Evolutionary conservation across 192 early-diverging fungal species (phyloP), one percentile per base, ranked within the genome.

Genomic region (Phlyctochytrium bullatum): DNA sequence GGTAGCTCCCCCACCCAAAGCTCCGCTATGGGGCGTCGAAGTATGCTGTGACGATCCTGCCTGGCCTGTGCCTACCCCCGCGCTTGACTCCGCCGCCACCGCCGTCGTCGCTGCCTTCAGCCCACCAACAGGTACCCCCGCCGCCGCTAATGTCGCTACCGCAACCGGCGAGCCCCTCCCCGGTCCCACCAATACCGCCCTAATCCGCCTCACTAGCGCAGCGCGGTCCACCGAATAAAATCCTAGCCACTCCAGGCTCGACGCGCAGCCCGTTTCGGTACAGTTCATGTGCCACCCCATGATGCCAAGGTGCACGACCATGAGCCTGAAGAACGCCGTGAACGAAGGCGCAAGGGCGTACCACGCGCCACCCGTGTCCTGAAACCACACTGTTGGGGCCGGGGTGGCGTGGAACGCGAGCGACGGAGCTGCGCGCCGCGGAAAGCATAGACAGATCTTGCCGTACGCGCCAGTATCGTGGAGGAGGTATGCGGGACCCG

Each of bases 261-360:
- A 35, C 34, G 58, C 57, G 2, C 34, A 56, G 2, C 70, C 70
- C 16, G 52, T 12, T 25, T 72, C 70, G n/a, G 70, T 72, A 17
- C n/a, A 61, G 23, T 62, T 10, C 14, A 66, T 14, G 1, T 69
- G 74, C 78, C 78, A 79, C 4, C 78, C 78, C n/a, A 31, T n/a
- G 16, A 76, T 61, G 1, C 78, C 74, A 0, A 79, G 61, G 36
- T 79, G 70, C 33, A 29, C 2, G n/a, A 72, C 60, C 56, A 64
- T 68, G 0, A 80, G 51, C 31, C 75, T 60, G 30, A 71, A 65
- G 34, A 66, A 80, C 2, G 56, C 69, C 47, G 65, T 50, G 58
- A 80, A 77, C 2, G 75, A 57, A 6, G 53, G 3, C 0, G 67
- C 53, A 2, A 75, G 17, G 57, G 24, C 52, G 60, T 66, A 51